phyloP scores from a whole-genome alignment of 805 yeast genomes.

The Candida silvicultrix region DNA sequence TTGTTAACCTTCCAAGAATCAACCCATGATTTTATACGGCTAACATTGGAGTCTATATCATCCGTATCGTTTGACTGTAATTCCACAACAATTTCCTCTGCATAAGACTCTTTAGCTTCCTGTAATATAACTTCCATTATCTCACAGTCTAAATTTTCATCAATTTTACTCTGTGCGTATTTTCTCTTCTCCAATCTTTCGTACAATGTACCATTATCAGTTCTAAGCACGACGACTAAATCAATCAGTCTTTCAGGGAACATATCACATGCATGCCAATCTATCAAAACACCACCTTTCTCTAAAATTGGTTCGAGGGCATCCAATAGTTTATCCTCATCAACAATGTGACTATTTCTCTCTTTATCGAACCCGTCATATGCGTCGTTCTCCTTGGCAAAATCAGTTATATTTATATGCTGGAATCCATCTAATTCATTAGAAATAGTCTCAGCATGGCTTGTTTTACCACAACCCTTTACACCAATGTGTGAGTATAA shows the following conservation, averaged over 20 bases:
- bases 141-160: conserved; percentile 92
- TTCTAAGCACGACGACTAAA: conserved; percentile 80
- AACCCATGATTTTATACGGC: conserved; percentile 69
- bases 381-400: conserved; percentile 72
- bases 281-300: conserved; percentile 84
- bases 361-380: conserved; percentile 82
- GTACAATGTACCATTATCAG: conserved; percentile 64
- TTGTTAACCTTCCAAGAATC: conserved; percentile 67
- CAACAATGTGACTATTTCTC: conserved; percentile 82
- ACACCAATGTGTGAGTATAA: conserved; percentile 4
- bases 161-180: conserved; percentile 74
- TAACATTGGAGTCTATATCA: conserved; percentile 78
- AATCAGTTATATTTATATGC: conserved; percentile 66
- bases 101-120: conserved; percentile 83
- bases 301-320: conserved; percentile 70
- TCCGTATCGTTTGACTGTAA: conserved; percentile 66
- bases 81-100: conserved; percentile 75
- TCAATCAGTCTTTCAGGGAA: conserved; percentile 93
- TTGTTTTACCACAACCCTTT: conserved; percentile 73
- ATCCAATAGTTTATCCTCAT: conserved; percentile 85
- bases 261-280: conserved; percentile 97
- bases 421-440: conserved; percentile 40
- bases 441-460: conserved; percentile 59
- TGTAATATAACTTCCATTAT: conserved; percentile 88
- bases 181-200: conserved; percentile 74